phyloP scores from a whole-genome alignment of 495 filamentous ascomycete species.

The Penicillium canescens region DNA sequence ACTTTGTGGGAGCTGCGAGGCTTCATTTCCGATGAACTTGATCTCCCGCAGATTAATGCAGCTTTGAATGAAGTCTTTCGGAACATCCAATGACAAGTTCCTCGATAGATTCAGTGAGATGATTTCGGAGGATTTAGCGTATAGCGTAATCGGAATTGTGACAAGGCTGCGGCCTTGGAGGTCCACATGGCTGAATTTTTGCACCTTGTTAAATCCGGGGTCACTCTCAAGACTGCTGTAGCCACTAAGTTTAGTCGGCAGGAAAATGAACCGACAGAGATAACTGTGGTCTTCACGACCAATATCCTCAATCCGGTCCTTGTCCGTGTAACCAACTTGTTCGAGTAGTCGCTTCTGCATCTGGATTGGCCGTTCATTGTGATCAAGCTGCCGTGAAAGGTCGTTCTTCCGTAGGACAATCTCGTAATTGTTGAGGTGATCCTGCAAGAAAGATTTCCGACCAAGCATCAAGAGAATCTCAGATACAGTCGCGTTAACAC shows the following conservation, averaged over 20 bases:
- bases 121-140: slow-evolving; percentile 88
- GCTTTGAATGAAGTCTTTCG: slow-evolving; percentile 93
- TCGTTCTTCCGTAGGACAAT: slow-evolving; percentile 93
- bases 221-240: slow-evolving; percentile 69
- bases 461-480: slow-evolving; percentile 83
- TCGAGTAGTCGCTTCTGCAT: slow-evolving; percentile 93
- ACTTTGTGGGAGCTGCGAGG: slow-evolving; percentile 80
- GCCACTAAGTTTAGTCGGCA: slow-evolving; percentile 84
- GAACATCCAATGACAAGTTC: slow-evolving; percentile 89
- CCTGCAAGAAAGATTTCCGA: slow-evolving; percentile 87
- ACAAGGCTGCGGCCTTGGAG: slow-evolving; percentile 87
- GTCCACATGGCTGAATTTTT: slow-evolving; percentile 92
- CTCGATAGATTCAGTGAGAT: slow-evolving; percentile 90
- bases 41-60: slow-evolving; percentile 92
- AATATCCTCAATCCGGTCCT: slow-evolving; percentile 87
- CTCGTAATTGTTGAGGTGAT: slow-evolving; percentile 88
- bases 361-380: slow-evolving; percentile 78
- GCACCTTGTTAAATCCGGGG: slow-evolving; percentile 73
- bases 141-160: slow-evolving; percentile 92
- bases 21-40: slow-evolving; percentile 90
- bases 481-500: slow-evolving; percentile 75
- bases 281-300: slow-evolving; percentile 98
- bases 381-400: slow-evolving; percentile 76
- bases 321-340: slow-evolving; percentile 87
- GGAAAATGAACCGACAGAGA: slow-evolving; percentile 90